Base-by-base conservation (phyloP, 139 green algal genomes). In the Coelastrella sp. region DNA sequence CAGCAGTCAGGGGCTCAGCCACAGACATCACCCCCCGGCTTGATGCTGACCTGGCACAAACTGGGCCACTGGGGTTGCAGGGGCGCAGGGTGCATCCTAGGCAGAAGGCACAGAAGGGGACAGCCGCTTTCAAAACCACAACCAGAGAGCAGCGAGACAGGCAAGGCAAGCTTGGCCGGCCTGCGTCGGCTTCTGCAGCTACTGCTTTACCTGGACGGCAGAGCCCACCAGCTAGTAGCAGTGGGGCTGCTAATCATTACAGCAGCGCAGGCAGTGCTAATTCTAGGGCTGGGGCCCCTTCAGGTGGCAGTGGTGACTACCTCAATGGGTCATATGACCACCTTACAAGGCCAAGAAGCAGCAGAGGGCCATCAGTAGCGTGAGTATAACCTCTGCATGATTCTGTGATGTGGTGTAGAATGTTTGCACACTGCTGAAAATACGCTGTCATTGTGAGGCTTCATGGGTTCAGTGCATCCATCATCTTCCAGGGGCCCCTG, bases 111-210 rank as follows among this genome's bases (percentile, higher is more conserved):
- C 47, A 58, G 83, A 56, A 68, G n/a, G 83, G 83, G 6, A 80
- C 83, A 4, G 23, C 66, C n/a, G 61, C 83, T 4, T 88, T 88
- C 83, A 56, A 73, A 54, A 56, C 83, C 16, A 61, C 75, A 16
- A 80, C 65, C 56, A 80, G 83, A 61, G 83, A 88, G 54, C 83
- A 68, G 68, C 68, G 47, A 61, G 65, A 88, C 47, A 32, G n/a
- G 68, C 68, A 80, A 61, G 32, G 47, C 54, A 83, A 64, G 11
- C 77, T 64, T 22, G 54, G 54, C 22, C 6, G 66, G 14, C 19
- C 19, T 88, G 65, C 14, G 4, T 5, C 19, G 80, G 65, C 14
- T 17, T 5, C 82, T 79, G 66, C 32, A 80, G 81, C 61, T 77
- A 58, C 16, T 76, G 61, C 10, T 13, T 10, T 71, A 71, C 11